Base-by-base conservation (phyloP, 345 rosid species). In the Populus simonii region DNA sequence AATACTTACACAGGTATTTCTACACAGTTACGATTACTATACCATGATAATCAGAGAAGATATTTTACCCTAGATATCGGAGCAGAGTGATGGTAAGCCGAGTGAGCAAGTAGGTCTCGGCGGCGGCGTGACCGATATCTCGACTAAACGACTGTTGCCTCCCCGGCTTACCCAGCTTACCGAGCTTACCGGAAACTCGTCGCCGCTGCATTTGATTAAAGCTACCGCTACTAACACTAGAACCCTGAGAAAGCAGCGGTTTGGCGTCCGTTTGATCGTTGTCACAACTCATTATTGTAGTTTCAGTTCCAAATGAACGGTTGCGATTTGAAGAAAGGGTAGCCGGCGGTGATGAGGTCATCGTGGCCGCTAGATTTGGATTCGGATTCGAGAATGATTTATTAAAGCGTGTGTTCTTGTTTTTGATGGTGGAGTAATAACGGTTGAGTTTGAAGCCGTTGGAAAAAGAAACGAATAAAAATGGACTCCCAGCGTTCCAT, bases 81-180 rank as follows among this genome's bases (percentile, higher is more conserved):
- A 82, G 82, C 49, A 82, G 82, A 4, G 53, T 78, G 79, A 82
- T 61, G 45, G 85, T 71, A 39, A 82, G 76, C 6, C 79, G 76
- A 71, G 85, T 82, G 43, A 82, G 18, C 76, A 78, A 59, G 73
- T 71, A 82, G 72, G 82, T 78, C 75, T 82, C 85, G 29, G 63
- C 10, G 45, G 85, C 84, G 4, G 84, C 84, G 62, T 70, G 84
- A 17, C 84, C 84, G 20, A 82, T 49, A 33, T 82, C 85, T 22
- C 73, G 79, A 63, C 81, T 43, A 3, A 78, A 75, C 9, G 82
- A 82, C 71, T 41, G 72, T 71, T 71, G 81, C 70, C 81, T 74
- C 73, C 13, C 23, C 7, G 72, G 79, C 36, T 1, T 18, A 23
- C 25, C 55, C 66, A 65, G 77, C 74, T 66, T 75, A 20, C 70